A percentile compares a stretch with the other conserved stretches of the same genome.
phyloP scores from a whole-genome alignment of 225 moss, liverwort and hornwort genomes.

The Sphagnum contortum region DNA sequence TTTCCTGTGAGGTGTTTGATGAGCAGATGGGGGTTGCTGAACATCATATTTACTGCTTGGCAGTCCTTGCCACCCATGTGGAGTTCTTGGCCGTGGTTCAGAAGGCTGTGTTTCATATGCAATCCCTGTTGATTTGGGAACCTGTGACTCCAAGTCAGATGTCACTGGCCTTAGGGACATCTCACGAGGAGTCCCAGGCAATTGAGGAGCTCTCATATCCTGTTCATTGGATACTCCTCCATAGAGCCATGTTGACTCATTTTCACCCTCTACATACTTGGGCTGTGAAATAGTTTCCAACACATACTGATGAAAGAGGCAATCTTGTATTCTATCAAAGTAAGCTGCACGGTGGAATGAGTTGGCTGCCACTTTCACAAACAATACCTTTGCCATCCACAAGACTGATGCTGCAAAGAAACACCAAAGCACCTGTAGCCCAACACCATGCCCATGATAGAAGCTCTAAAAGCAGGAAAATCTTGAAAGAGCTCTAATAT shows the following conservation, averaged over 20 bases:
- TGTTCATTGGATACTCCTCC: too few species aligned
- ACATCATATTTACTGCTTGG: too few species aligned
- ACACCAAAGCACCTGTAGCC: conserved; percentile 82
- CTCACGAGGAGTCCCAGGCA: too few species aligned
- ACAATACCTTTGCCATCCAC: conserved; percentile 92
- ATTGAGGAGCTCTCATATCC: too few species aligned
- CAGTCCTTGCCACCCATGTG: too few species aligned
- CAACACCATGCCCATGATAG: too few species aligned
- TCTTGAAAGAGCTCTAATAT: too few species aligned
- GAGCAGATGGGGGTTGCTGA: too few species aligned
- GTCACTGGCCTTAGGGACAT: conserved; percentile 5
- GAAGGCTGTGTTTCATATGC: too few species aligned
- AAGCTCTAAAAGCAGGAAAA: too few species aligned
- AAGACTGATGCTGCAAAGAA: conserved; percentile 76
- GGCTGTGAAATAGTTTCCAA: conserved; percentile 91
- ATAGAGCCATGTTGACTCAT: not conserved
- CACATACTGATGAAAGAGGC: conserved; percentile 94
- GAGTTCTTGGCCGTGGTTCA: too few species aligned
- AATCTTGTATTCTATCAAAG: conserved; percentile 98
- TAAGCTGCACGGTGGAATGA: conserved; percentile 98
- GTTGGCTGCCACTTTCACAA: conserved; percentile 92
- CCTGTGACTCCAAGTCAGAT: conserved; percentile 22
- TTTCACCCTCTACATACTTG: conserved; percentile 18
- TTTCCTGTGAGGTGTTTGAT: too few species aligned
- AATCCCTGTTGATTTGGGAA: not conserved